These are phyloP conservation scores for Blastobotrys indianensis DNA, from an alignment of 1,139 yeast genomes.

Conservation along the genomic window DNA sequence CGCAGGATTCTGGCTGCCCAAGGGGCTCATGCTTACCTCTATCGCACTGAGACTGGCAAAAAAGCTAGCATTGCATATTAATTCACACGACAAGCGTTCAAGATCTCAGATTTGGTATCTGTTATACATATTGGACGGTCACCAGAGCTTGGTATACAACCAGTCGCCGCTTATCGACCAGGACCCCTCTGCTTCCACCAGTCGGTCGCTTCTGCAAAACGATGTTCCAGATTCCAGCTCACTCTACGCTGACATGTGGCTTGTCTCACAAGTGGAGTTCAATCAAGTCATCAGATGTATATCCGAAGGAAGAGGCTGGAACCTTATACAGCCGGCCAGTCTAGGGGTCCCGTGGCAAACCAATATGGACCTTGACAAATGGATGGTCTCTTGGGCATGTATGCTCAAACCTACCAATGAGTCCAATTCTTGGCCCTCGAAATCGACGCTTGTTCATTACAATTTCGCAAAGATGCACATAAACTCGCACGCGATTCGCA, in stretches of 20 bases:
- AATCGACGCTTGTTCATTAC: constrained; percentile 62
- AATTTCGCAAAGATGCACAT: constrained; percentile 74
- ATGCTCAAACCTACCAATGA: constrained; percentile 53
- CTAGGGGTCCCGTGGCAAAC: constrained; percentile 65
- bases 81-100: constrained; percentile 11
- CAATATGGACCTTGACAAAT: constrained; percentile 61
- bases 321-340: constrained; percentile 50
- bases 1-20: constrained; percentile 65
- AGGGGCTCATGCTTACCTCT: constrained; percentile 61
- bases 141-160: constrained; percentile 57
- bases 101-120: constrained; percentile 46
- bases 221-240: constrained; percentile 1
- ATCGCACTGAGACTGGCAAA: constrained; percentile 60
- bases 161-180: constrained; percentile 51
- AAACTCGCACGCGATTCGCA: constrained; percentile 51
- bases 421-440: constrained; percentile 65
- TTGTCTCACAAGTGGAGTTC: constrained; percentile 69
- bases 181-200: constrained; percentile 30
- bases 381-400: constrained; percentile 83
- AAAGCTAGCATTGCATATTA: constrained; percentile 44
- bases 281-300: constrained; percentile 60
- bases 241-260: constrained; percentile 44
- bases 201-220: constrained; percentile 14
- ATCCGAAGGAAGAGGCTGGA: constrained; percentile 60
- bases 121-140: constrained; percentile 63